A percentile compares a stretch with the other conserved stretches of the same genome.
Conservation (phyloP, 1,284 basidiomycete genomes). For the Ustilago nuda region DNA sequence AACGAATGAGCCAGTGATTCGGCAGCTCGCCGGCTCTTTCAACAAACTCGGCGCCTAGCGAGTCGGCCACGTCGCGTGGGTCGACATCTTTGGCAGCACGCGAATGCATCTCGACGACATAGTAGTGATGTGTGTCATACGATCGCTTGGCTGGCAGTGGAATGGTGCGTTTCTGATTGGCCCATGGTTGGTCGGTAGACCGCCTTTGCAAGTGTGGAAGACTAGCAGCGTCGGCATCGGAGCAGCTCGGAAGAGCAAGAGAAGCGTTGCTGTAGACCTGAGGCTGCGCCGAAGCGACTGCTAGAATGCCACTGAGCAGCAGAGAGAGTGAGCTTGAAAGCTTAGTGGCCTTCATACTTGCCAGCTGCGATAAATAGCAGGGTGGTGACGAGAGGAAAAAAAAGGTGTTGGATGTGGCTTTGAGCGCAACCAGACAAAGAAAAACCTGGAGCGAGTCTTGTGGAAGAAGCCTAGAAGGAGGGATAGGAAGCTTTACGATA, state of each 20-base stretch:
- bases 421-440: too few relatives aligned
- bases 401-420: too few relatives aligned
- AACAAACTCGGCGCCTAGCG: slow-evolving; percentile 84
- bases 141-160: slow-evolving; percentile 61
- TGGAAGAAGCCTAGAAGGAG: not conserved
- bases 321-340: slow-evolving; percentile 32
- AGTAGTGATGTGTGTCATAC: slow-evolving; percentile 89
- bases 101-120: slow-evolving; percentile 82
- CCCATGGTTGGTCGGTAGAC: slow-evolving; percentile 27
- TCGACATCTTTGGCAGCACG: slow-evolving; percentile 70
- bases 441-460: too few relatives aligned
- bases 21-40: slow-evolving; percentile 86
- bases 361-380: not conserved
- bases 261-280: slow-evolving; percentile 1
- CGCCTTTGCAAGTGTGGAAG: slow-evolving; percentile 21
- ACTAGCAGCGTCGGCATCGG: slow-evolving; percentile 8
- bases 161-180: slow-evolving; percentile 42
- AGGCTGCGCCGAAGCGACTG: slow-evolving; percentile 20
- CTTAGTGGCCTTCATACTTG: slow-evolving; percentile 28
- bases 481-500: not conserved
- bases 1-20: slow-evolving; percentile 87
- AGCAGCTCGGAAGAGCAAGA: slow-evolving; percentile 21
- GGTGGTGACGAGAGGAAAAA: not conserved
- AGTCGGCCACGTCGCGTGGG: slow-evolving; percentile 71
- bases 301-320: slow-evolving; percentile 37